Base-by-base conservation (phyloP, 768 basidiomycete genomes). In the Leucogyrophana mollusca region DNA sequence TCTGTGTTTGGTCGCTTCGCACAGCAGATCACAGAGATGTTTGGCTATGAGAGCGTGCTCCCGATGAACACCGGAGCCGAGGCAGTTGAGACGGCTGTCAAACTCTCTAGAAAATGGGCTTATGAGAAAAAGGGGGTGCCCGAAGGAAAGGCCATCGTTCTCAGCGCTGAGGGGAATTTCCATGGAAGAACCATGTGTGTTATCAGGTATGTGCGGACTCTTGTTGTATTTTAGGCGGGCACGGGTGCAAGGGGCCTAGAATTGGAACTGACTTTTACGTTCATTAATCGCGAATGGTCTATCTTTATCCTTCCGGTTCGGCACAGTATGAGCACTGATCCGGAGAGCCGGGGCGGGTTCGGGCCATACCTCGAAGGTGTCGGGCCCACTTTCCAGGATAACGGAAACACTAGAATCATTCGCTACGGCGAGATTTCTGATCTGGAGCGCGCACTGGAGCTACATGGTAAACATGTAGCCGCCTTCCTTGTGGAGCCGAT, bases 41-140 rank as follows among this genome's bases (percentile, higher is more conserved):
- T 95, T 60, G 86, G 85, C 10, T 97, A 89, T 65, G 94, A 95
- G 52, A 94, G 93, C 84, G 92, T 96, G 2, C 74, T 98, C 8
- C 94, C 95, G 18, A 96, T 98, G 94, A 99, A 99, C 76, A 98
- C 95, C 1, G 95, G 95, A 37, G 94, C 94, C 1, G 96, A 99
- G 61, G 96, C 96, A 7, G 96, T 98, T 45, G 96, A 99, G 72
- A 96, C 94, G 0, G 82, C 86, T n/a, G 67, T 99, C 64, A 99
- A 99, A 76, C 77, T 98, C 14, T 86, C 96, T 0, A 72, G 96
- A 55, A 97, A 97, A 72, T 98, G 96, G 96, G 95, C 88, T 2
- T 97, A 98, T 69, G 77, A 77, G 72, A 80, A 80, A 70, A 98
- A 92, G 73, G 84, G 80, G 34, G 85, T 91, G 24, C 73, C 80